A percentile compares a stretch with the other conserved stretches of the same genome.
Evolutionary conservation across 2,329 filamentous ascomycete species (phyloP).

Genomic region (Pestalotiopsis sp.): DNA sequence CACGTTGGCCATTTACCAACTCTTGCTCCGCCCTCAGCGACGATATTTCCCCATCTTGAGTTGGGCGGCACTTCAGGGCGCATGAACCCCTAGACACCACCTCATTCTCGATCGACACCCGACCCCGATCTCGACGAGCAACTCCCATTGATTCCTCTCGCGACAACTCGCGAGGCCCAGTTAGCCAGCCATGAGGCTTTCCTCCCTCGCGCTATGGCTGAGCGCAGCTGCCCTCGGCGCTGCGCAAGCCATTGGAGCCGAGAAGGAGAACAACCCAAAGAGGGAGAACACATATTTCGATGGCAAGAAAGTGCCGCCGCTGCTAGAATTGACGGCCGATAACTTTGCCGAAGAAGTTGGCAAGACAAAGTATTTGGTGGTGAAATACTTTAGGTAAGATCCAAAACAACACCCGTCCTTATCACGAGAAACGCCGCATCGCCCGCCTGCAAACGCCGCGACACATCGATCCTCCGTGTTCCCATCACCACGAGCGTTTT

Average conservation of each 20-base stretch:
- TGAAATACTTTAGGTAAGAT: constrained; percentile 70
- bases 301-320: constrained; percentile 65
- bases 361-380: constrained; percentile 53
- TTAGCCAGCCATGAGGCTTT: constrained; percentile 44
- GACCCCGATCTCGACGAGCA: constrained; percentile 17
- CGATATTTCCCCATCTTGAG: neutral
- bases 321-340: constrained; percentile 60
- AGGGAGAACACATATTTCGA: constrained; percentile 64
- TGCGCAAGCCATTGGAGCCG: constrained; percentile 36
- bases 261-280: constrained; percentile 40
- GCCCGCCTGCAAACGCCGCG: neutral
- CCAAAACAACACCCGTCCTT: constrained; percentile 9
- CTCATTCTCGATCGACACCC: neutral
- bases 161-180: constrained; percentile 19
- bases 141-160: constrained; percentile 21
- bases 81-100: neutral
- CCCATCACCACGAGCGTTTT: neutral
- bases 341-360: constrained; percentile 61
- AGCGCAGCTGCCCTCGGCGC: constrained; percentile 45
- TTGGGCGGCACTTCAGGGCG: neutral
- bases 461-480: neutral
- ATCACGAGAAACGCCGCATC: neutral
- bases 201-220: constrained; percentile 48
- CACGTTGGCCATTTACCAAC: neutral
- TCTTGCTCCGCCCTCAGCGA: neutral